Base-by-base conservation (phyloP, 2,329 filamentous ascomycete genomes). In the Zalaria sp. region DNA sequence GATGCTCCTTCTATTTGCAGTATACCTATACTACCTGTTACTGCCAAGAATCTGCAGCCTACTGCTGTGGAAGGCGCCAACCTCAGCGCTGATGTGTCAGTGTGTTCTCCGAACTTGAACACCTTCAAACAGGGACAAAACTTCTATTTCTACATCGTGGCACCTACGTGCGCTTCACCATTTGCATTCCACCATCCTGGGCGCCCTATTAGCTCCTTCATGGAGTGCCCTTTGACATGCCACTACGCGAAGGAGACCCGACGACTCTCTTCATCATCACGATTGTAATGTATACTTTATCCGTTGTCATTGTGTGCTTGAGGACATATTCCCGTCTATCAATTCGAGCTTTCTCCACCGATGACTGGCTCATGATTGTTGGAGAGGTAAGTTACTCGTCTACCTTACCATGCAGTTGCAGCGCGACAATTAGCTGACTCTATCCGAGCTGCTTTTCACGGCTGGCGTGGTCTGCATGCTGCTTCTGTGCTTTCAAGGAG, bases 291-390 rank as follows among this genome's bases (percentile, higher is more conserved):
- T 29, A 37, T 25, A 27, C 46, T 32, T 29, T 48, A 3, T 42
- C 41, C 5, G 43, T 39, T 8, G 25, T 47, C 6, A 37, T 47
- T 5, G 41, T 47, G 5, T 25, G n/a, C 3, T 31, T 47, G 10
- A 34, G 43, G 43, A 45, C 40, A 18, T 25, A 34, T 7, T 38
- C 42, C 26, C 38, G 46, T 5, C 32, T 11, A 4, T 36, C 38
- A 25, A 47, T 47, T 36, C 28, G 41, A 29, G 46, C 42, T 9
- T 47, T 47, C 18, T 39, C 42, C 31, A 25, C 43, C 11, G 46
- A 47, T 39, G 46, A 47, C 34, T 45, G 37, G 27, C 10, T 39
- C 3, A 47, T 47, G 46, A 32, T 40, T 5, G 42, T 44, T 5
- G 39, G 40, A 32, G 7, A 32, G 29, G 29, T 32, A n/a, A 18